These are phyloP conservation scores for Gynandropsis gynandra DNA, from an alignment of 345 rosid genomes.

Conservation along the genomic window DNA sequence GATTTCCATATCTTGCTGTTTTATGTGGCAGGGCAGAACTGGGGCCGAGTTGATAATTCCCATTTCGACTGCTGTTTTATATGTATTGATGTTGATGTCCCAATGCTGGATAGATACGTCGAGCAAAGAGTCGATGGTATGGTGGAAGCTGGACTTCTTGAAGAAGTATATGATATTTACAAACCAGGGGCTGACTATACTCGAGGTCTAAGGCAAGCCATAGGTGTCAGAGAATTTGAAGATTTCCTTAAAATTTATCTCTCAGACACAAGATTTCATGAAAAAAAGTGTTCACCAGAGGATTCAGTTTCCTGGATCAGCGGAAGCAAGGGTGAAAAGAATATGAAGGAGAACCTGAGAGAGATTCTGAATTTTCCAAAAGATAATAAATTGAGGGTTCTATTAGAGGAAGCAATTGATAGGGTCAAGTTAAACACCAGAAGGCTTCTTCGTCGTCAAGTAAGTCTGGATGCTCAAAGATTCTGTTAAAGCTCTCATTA, in stretches of 20 bases:
- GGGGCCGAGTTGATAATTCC: constrained; percentile 62
- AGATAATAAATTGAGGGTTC: constrained; percentile 35
- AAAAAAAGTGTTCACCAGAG: constrained; percentile 15
- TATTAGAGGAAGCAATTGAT: constrained; percentile 62
- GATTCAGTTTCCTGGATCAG: constrained; percentile 21
- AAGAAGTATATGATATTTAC: constrained; percentile 72
- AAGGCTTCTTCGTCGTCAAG: constrained; percentile 88
- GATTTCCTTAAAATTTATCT: constrained; percentile 40
- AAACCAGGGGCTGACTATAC: constrained; percentile 57
- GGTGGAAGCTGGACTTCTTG: constrained; percentile 71
- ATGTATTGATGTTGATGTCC: constrained; percentile 58
- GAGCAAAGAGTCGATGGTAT: constrained; percentile 77
- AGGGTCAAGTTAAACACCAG: constrained; percentile 69
- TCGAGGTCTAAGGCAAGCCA: constrained; percentile 79
- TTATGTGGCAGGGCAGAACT: constrained; percentile 87
- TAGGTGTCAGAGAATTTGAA: constrained; percentile 85
- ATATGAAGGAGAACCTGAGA: constrained; percentile 35
- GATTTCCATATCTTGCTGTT: constrained; percentile 10
- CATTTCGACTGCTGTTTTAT: constrained; percentile 71
- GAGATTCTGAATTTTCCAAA: constrained; percentile 30
- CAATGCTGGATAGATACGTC: constrained; percentile 62
- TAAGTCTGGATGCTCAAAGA: too few relatives aligned
- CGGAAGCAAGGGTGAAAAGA: constrained; percentile 24
- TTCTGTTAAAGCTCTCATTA: not conserved
- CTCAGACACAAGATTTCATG: constrained; percentile 13